Percentiles rank a stretch among this genome's conserved stretches.
Conservation (phyloP, 1,139 yeast species). For the Arxiozyma slooffiae region DNA sequence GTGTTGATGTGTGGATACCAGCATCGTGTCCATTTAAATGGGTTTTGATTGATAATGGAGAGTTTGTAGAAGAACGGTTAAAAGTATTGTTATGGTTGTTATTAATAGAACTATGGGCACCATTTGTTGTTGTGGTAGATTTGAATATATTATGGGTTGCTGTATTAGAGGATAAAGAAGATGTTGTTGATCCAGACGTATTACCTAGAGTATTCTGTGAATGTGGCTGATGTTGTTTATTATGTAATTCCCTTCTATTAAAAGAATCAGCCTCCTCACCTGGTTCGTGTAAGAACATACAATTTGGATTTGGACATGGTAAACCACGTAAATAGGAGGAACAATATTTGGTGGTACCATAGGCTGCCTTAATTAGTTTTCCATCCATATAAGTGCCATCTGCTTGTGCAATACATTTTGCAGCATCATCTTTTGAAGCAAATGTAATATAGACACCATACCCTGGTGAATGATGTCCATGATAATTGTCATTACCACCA, state of each 20-base stretch:
- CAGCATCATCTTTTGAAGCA: slow-evolving; percentile 87
- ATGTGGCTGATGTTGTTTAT: slow-evolving; percentile 15
- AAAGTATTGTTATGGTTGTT: slow-evolving; percentile 2
- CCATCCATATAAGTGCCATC: slow-evolving; percentile 95
- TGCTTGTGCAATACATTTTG: slow-evolving; percentile 81
- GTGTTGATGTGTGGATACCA: slow-evolving; percentile 10
- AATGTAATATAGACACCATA: slow-evolving; percentile 95
- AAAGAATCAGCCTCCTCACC: slow-evolving; percentile 98
- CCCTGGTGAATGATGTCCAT: slow-evolving; percentile 50
- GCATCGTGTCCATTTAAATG: slow-evolving; percentile 20
- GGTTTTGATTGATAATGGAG: slow-evolving; percentile 24
- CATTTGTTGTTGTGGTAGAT: slow-evolving; percentile 6
- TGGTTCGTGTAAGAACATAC: slow-evolving; percentile 98
- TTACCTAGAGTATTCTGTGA: slow-evolving; percentile 2
- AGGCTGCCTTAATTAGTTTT: slow-evolving; percentile 78
- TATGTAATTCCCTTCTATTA: slow-evolving; percentile 83
- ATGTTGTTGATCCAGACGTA: not conserved
- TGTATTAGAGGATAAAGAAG: slow-evolving; percentile 2
- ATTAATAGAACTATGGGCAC: slow-evolving; percentile 10
- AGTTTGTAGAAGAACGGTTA: slow-evolving; percentile 12
- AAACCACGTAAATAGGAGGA: slow-evolving; percentile 90
- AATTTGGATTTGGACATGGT: slow-evolving; percentile 95
- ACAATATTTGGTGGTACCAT: slow-evolving; percentile 97
- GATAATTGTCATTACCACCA: slow-evolving; percentile 26
- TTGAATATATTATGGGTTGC: slow-evolving; percentile 2